phyloP scores from a whole-genome alignment of 2,329 filamentous ascomycete species.

The Epichloe uncinata region DNA sequence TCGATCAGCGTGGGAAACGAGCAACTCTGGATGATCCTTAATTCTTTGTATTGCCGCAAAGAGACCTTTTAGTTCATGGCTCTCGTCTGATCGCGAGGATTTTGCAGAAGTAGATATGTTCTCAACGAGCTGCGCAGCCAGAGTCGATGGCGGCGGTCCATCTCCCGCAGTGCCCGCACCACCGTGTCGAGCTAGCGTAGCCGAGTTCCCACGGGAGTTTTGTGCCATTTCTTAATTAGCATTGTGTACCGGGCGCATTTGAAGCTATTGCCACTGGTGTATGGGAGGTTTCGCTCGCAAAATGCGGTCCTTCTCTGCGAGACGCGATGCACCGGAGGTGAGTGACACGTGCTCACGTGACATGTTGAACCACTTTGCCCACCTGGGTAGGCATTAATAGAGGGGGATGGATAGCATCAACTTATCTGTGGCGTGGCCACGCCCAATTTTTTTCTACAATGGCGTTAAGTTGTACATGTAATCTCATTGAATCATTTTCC shows the following conservation, averaged over 20 bases:
- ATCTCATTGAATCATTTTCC: conserved; percentile 7
- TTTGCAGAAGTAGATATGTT: conserved; percentile 56
- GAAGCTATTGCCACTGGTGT: neutral
- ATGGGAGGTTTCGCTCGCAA: neutral
- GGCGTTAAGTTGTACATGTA: too few relatives aligned
- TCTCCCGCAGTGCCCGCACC: conserved; percentile 9
- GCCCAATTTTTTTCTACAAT: too few relatives aligned
- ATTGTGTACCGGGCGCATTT: conserved; percentile 10
- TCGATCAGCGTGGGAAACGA: conserved; percentile 52
- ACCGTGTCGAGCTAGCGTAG: conserved; percentile 7
- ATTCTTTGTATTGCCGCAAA: conserved; percentile 41
- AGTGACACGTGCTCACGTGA: conserved; percentile 6
- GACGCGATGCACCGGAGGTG: neutral
- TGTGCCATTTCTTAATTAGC: conserved; percentile 17
- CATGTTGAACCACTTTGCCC: neutral
- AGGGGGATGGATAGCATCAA: too few relatives aligned
- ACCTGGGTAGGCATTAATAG: too few relatives aligned
- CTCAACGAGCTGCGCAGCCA: conserved; percentile 77
- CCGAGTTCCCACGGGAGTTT: conserved; percentile 10
- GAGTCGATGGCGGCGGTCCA: conserved; percentile 56
- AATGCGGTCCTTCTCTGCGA: neutral
- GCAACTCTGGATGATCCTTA: conserved; percentile 35
- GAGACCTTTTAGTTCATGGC: conserved; percentile 62
- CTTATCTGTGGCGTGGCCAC: too few relatives aligned
- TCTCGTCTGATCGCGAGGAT: conserved; percentile 50